A percentile compares a stretch with the other conserved stretches of the same genome.
phyloP scores from a whole-genome alignment of 164 flowering plant species.

The Kingdonia uniflora region DNA sequence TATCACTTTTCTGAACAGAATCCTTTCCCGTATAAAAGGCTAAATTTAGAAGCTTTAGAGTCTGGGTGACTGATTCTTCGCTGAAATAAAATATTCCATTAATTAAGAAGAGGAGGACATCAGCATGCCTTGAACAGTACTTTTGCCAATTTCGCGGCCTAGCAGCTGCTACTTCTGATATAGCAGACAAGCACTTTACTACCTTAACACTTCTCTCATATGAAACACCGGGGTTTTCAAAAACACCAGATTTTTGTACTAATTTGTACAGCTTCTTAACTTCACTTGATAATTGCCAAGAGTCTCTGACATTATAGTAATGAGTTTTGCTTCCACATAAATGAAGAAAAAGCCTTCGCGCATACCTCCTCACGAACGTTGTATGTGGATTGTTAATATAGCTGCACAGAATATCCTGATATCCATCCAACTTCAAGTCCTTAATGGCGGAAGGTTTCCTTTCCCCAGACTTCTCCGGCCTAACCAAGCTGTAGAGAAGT shows the following conservation, averaged over 20 bases:
- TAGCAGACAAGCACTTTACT: constrained; percentile 75
- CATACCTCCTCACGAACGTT: constrained; percentile 81
- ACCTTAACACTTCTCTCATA: constrained; percentile 95
- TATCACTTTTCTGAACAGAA: constrained; percentile 52
- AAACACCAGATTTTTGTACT: constrained; percentile 74
- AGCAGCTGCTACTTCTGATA: constrained; percentile 88
- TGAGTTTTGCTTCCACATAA: constrained; percentile 95
- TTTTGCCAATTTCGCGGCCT: constrained; percentile 99
- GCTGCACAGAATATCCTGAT: constrained; percentile 97
- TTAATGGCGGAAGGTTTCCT: constrained; percentile 51
- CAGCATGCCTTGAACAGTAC: constrained; percentile 82
- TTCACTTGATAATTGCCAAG: constrained; percentile 97
- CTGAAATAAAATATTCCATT: constrained; percentile 72
- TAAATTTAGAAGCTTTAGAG: constrained; percentile 70
- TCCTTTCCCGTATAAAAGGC: constrained; percentile 89
- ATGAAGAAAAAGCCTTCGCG: constrained; percentile 94
- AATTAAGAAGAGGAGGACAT: constrained; percentile 65
- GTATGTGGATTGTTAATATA: constrained; percentile 90
- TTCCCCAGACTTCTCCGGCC: constrained; percentile 89
- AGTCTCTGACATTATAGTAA: constrained; percentile 86
- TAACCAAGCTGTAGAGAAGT: constrained; percentile 72
- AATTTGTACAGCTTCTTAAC: constrained; percentile 75
- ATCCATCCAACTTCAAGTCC: constrained; percentile 94
- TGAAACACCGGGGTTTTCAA: constrained; percentile 50
- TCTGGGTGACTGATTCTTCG: constrained; percentile 85